Conservation (phyloP, 306 rosid genomes). For the Trifolium pratense region DNA sequence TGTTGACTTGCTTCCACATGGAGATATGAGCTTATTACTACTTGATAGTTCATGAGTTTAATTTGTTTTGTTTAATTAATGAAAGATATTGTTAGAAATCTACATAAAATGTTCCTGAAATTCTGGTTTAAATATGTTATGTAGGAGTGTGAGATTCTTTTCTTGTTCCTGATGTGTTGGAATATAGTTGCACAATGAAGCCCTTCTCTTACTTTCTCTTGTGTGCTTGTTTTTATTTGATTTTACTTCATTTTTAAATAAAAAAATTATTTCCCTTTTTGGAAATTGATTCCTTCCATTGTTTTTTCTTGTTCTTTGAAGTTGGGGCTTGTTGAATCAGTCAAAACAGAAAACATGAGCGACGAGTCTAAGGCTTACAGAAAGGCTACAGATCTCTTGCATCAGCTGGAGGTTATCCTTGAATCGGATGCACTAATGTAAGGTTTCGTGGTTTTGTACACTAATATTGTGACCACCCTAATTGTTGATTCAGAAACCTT, state of each 20-base stretch:
- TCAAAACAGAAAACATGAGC: slow-evolving; percentile 41
- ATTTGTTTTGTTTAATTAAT: neutral
- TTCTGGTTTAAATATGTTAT: too few relatives aligned
- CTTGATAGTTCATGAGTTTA: neutral
- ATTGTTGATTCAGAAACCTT: slow-evolving; percentile 11
- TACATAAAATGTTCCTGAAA: neutral
- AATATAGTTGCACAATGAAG: too few relatives aligned
- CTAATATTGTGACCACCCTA: slow-evolving; percentile 9
- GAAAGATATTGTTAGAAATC: neutral
- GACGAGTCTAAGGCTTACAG: slow-evolving; percentile 41
- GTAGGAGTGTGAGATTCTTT: too few relatives aligned
- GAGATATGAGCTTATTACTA: neutral
- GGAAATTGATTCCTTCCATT: neutral
- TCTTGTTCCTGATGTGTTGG: too few relatives aligned
- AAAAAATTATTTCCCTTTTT: neutral
- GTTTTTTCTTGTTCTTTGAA: slow-evolving; percentile 1
- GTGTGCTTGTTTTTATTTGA: neutral
- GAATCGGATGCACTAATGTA: slow-evolving; percentile 78
- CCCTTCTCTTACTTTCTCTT: neutral
- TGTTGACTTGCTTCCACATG: neutral
- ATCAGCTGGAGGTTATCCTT: slow-evolving; percentile 65
- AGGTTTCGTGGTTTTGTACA: slow-evolving; percentile 34
- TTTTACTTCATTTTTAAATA: neutral
- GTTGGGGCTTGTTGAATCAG: slow-evolving; percentile 13
- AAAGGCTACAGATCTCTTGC: slow-evolving; percentile 52